Evolutionary conservation across 306 rosid genomes (phyloP).

Genomic region (Corylus avellana): DNA sequence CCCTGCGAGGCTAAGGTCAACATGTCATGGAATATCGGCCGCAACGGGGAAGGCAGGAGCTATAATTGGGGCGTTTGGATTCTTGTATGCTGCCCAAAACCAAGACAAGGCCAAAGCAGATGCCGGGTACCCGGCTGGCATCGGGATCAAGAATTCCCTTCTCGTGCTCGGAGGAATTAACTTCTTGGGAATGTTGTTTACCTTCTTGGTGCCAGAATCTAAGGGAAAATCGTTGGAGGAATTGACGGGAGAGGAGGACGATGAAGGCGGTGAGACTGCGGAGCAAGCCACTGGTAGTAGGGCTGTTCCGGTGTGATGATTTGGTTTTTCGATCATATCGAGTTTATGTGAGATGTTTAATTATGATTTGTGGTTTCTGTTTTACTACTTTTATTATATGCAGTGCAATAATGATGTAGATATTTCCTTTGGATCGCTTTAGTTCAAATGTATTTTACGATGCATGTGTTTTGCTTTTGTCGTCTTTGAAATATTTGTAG

Average conservation of each 20-base stretch:
- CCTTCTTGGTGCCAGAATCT: slow-evolving; percentile 17
- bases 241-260: slow-evolving; percentile 8
- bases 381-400: neutral
- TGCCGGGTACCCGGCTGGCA: slow-evolving; percentile 8
- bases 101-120: neutral
- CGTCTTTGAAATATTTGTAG: neutral
- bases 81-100: slow-evolving; percentile 20
- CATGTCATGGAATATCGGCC: slow-evolving; percentile 16
- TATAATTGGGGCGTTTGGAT: slow-evolving; percentile 16
- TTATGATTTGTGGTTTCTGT: neutral
- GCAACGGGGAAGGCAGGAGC: slow-evolving; percentile 12
- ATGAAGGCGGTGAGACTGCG: neutral
- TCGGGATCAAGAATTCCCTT: slow-evolving; percentile 13
- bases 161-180: slow-evolving; percentile 4
- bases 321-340: neutral
- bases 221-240: slow-evolving; percentile 22
- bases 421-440: neutral
- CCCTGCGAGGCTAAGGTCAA: slow-evolving; percentile 23
- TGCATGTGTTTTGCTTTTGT: neutral
- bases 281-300: neutral
- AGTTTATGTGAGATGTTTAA: no score
- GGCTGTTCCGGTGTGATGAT: neutral
- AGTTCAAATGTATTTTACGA: neutral
- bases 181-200: slow-evolving; percentile 13
- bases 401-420: neutral